phyloP scores from a whole-genome alignment of 169 alveolate species.

The Neospora caninum region DNA sequence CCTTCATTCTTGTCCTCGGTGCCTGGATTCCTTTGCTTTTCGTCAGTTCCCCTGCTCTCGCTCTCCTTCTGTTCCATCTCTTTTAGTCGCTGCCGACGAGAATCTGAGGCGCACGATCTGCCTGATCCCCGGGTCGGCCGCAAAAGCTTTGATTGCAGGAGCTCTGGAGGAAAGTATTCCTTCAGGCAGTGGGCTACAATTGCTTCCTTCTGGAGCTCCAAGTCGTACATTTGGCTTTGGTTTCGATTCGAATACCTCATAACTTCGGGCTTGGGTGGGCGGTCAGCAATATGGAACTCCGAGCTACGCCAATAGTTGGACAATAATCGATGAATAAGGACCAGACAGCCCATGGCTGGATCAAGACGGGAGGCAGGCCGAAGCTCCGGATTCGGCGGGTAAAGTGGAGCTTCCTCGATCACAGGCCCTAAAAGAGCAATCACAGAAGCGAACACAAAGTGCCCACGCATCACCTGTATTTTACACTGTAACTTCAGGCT shows the following conservation, averaged over 20 bases:
- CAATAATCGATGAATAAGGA: constrained; percentile 43
- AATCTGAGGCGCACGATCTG: constrained; percentile 32
- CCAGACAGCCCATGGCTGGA: constrained; percentile 33
- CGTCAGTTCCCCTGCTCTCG: constrained; percentile 58
- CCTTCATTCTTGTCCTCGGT: constrained; percentile 54
- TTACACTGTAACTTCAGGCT: neutral
- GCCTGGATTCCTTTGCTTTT: constrained; percentile 16
- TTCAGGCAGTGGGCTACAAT: constrained; percentile 50
- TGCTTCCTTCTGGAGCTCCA: constrained; percentile 60
- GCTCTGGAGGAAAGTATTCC: constrained; percentile 57
- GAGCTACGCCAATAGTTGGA: constrained; percentile 68
- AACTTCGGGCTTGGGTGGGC: constrained; percentile 47
- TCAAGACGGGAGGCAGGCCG: constrained; percentile 49
- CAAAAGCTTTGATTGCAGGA: constrained; percentile 48
- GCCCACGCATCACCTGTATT: neutral
- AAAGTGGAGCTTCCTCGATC: constrained; percentile 48
- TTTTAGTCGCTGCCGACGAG: constrained; percentile 44
- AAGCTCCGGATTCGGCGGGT: constrained; percentile 45
- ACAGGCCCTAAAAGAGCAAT: constrained; percentile 52
- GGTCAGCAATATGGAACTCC: constrained; percentile 47
- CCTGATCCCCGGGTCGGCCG: constrained; percentile 35
- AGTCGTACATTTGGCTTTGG: neutral
- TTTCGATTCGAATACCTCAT: constrained; percentile 1
- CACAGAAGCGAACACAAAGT: neutral
- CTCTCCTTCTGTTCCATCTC: constrained; percentile 67